phyloP scores from a whole-genome alignment of 805 yeast species.

The Lipomyces mesembrius region DNA sequence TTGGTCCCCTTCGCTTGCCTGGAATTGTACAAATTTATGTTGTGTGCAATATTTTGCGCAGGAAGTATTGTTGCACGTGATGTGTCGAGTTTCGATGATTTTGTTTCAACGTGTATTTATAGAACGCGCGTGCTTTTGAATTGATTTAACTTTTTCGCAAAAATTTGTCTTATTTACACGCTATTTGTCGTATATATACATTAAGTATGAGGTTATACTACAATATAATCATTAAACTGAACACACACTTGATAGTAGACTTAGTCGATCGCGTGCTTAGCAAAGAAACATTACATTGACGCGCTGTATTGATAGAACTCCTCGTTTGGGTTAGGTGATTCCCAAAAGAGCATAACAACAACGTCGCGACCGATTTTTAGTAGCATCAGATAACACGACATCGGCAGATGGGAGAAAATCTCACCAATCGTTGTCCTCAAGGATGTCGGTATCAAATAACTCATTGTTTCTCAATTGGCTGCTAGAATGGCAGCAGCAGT shows the following conservation, averaged over 20 bases:
- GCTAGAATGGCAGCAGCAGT: constrained; percentile 23
- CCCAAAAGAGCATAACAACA: background rate
- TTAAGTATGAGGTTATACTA: too few relatives aligned
- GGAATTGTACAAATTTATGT: background rate
- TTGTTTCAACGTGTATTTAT: background rate
- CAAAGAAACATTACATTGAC: too few relatives aligned
- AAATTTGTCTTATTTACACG: background rate
- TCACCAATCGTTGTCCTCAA: background rate
- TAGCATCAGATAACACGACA: background rate
- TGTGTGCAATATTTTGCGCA: background rate
- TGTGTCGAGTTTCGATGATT: background rate
- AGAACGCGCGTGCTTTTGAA: background rate
- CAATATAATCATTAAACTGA: background rate
- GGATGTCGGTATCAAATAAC: constrained; percentile 19
- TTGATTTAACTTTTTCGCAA: background rate
- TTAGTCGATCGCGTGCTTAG: too few relatives aligned
- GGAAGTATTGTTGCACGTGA: background rate
- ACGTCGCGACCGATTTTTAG: background rate
- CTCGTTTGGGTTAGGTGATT: too few relatives aligned
- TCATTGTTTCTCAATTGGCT: constrained; percentile 31
- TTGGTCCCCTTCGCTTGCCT: background rate
- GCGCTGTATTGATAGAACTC: too few relatives aligned
- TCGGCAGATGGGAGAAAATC: background rate
- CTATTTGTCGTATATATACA: too few relatives aligned
- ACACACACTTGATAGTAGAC: background rate